These are phyloP conservation scores for Stemphylium vesicarium DNA, from an alignment of 2,329 filamentous ascomycete species.

Conservation along the genomic window DNA sequence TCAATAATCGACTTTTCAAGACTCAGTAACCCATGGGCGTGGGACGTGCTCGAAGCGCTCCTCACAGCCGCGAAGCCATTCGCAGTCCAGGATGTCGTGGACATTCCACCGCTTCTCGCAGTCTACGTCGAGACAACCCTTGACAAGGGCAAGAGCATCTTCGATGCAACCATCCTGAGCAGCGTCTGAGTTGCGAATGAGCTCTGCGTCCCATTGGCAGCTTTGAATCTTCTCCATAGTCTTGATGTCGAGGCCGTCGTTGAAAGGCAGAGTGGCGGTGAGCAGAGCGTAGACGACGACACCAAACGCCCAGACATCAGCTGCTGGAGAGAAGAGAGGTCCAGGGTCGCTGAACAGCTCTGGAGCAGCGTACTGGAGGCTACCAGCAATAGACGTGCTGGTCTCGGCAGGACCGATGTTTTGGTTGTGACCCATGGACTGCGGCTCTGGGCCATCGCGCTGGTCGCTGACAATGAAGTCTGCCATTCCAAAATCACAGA, in stretches of 20 bases:
- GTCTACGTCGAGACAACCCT: slow-evolving; percentile 66
- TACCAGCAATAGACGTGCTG: slow-evolving; percentile 65
- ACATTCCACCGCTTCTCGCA: slow-evolving; percentile 63
- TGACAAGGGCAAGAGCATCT: slow-evolving; percentile 63
- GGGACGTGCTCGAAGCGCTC: slow-evolving; percentile 37
- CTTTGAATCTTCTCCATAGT: slow-evolving; percentile 65
- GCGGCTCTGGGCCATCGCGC: slow-evolving; percentile 57
- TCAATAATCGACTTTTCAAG: slow-evolving; percentile 12
- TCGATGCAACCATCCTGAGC: slow-evolving; percentile 45
- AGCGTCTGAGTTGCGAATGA: slow-evolving; percentile 55
- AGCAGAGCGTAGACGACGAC: slow-evolving; percentile 67
- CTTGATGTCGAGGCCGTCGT: slow-evolving; percentile 64
- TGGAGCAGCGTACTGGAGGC: slow-evolving; percentile 62
- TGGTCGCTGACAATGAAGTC: slow-evolving; percentile 68
- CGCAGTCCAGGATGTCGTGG: slow-evolving; percentile 60
- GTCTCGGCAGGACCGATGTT: slow-evolving; percentile 63
- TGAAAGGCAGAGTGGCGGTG: slow-evolving; percentile 67
- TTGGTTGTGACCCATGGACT: slow-evolving; percentile 47
- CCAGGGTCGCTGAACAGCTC: slow-evolving; percentile 53
- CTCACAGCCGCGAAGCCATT: slow-evolving; percentile 58
- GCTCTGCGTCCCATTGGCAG: slow-evolving; percentile 64
- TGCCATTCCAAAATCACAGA: slow-evolving; percentile 74
- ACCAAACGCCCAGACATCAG: slow-evolving; percentile 72
- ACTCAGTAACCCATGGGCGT: slow-evolving; percentile 38
- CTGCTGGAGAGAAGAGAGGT: slow-evolving; percentile 59